Base-by-base conservation (phyloP, 352 stramenopile species). In the Phytophthora vignae region DNA sequence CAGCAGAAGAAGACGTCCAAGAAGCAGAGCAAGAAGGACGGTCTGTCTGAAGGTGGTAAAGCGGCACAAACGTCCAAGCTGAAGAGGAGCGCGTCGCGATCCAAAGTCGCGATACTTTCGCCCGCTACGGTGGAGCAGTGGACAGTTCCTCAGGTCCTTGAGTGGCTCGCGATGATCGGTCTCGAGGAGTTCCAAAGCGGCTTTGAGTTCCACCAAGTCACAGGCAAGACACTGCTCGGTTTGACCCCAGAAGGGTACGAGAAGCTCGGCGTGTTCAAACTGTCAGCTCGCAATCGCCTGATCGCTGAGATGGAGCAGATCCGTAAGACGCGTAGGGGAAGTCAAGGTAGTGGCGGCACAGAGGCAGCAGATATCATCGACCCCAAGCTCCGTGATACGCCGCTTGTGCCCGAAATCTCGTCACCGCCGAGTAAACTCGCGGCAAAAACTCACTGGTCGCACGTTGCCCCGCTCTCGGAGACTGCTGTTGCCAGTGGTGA, bases 171-270 rank as follows among this genome's bases (percentile, higher is more conserved):
- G 7, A 63, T 69, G 12, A 77, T 96, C 12, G 79, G 73, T 0
- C 60, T 96, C 25, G 82, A 91, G 17, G 84, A 96, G 57, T 92
- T 81, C 29, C 76, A 91, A 12, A 78, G 74, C 17, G 73, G 79
- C 3, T 94, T 96, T 46, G 88, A 96, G 70, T 96, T 88, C 27
- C 87, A 96, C 55, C 84, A 94, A 67, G 71, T 96, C n/a, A 87
- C 78, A 3, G 88, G 87, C 0, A 59, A 72, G 17, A 73, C 64
- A 14, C 31, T 96, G 6, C 64, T 96, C 0, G 60, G 57, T 1
- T 69, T 94, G 54, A 67, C 76, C n/a, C 25, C 78, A 2, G 74
- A 84, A 17, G 84, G 89, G 29, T 83, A 83, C 21, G 65, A 71
- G 0, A 65, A 82, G 22, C 80, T 94, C n/a, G 82, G 88, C 0